These are phyloP conservation scores for Hymenochaete sp. DNA, from an alignment of 1,284 basidiomycete species.

Conservation along the genomic window DNA sequence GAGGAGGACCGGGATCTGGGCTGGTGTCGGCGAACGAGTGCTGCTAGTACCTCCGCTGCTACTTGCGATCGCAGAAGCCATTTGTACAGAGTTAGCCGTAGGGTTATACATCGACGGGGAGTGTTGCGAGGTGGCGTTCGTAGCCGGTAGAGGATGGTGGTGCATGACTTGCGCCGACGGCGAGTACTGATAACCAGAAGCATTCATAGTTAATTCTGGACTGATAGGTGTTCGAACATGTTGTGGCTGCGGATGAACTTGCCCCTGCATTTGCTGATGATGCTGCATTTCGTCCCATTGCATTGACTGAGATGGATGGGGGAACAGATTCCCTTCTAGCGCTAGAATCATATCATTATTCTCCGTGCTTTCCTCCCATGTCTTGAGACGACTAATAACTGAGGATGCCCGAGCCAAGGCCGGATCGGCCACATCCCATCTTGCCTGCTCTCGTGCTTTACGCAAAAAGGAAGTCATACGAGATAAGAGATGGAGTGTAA, in stretches of 20 bases:
- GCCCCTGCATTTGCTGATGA: background rate
- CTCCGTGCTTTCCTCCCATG: slow-evolving; percentile 7
- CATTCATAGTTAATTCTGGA: no score
- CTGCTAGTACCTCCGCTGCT: no score
- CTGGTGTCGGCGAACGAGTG: background rate
- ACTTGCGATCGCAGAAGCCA: slow-evolving; percentile 1
- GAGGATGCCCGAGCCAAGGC: slow-evolving; percentile 20
- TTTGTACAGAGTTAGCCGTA: no score
- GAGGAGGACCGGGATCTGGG: background rate
- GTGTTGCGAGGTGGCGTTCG: background rate
- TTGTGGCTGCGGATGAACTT: background rate
- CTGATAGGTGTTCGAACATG: background rate
- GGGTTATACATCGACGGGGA: no score
- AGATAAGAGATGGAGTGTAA: slow-evolving; percentile 21
- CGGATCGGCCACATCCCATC: slow-evolving; percentile 23
- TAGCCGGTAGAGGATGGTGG: background rate
- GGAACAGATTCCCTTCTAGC: slow-evolving; percentile 1
- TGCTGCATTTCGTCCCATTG: slow-evolving; percentile 3
- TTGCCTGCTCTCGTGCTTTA: slow-evolving; percentile 15
- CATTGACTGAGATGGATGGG: slow-evolving; percentile 3
- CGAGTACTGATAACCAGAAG: no score
- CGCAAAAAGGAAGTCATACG: slow-evolving; percentile 20
- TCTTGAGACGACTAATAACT: slow-evolving; percentile 8
- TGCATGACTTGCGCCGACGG: background rate
- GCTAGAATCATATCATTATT: slow-evolving; percentile 3